Conservation (phyloP, 75 land plant species). For the Cryptomeria japonica region DNA sequence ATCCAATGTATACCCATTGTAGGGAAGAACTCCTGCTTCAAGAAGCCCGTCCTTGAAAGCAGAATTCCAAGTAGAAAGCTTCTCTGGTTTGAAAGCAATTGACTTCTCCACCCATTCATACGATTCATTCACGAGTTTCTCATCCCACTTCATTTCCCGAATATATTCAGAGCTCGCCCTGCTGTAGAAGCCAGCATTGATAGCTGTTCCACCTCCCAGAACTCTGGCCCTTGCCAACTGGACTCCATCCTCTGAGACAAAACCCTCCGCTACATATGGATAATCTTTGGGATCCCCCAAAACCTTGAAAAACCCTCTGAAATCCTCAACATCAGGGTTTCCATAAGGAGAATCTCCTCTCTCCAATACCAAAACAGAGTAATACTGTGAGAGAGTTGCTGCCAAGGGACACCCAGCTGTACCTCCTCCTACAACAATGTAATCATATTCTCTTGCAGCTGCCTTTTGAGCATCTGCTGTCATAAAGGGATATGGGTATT, state of each 20-base stretch:
- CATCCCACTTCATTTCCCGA: background rate
- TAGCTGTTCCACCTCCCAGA: background rate
- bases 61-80: background rate
- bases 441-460: background rate
- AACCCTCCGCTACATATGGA: background rate
- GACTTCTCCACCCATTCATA: slow-evolving; percentile 2
- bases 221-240: background rate
- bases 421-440: slow-evolving; percentile 33
- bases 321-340: background rate
- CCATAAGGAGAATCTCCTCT: background rate
- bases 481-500: background rate
- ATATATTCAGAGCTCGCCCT: background rate
- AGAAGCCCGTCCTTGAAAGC: background rate
- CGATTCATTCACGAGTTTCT: background rate
- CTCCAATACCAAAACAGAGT: background rate
- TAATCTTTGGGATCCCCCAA: background rate
- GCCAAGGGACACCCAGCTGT: slow-evolving; percentile 6
- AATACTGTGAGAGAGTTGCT: background rate
- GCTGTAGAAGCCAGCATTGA: background rate
- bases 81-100: background rate
- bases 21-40: background rate
- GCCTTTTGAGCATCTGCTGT: background rate
- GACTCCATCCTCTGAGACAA: background rate
- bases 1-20: background rate
- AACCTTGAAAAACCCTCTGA: background rate